phyloP scores from a whole-genome alignment of 2,329 filamentous ascomycete species.

The Aspergillus awamori region DNA sequence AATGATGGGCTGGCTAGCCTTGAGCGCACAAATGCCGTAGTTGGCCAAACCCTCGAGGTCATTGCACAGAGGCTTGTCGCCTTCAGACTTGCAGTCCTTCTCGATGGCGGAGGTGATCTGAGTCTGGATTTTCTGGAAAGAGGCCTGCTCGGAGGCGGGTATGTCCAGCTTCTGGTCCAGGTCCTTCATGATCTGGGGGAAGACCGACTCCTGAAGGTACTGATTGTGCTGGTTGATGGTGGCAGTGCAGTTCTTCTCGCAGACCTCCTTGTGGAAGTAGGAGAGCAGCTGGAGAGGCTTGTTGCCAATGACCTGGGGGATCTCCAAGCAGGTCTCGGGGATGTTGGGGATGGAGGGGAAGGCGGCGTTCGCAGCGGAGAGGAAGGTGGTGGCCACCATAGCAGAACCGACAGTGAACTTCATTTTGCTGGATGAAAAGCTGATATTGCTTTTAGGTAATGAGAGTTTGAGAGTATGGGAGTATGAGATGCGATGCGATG shows the following conservation, averaged over 20 bases:
- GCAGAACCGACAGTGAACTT: slow-evolving; percentile 1
- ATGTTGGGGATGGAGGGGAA: slow-evolving; percentile 4
- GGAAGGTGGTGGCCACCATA: neutral
- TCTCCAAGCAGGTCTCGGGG: slow-evolving; percentile 12
- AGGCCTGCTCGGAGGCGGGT: slow-evolving; percentile 7
- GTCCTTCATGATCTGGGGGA: slow-evolving; percentile 13
- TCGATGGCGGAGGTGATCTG: slow-evolving; percentile 9
- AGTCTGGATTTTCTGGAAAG: slow-evolving; percentile 10
- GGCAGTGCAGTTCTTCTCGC: slow-evolving; percentile 16
- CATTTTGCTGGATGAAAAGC: neutral
- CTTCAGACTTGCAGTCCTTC: slow-evolving; percentile 13
- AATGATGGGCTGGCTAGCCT: slow-evolving; percentile 14
- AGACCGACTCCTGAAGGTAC: slow-evolving; percentile 12
- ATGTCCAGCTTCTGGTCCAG: slow-evolving; percentile 10
- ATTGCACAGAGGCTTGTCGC: slow-evolving; percentile 15
- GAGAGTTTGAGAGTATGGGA: neutral
- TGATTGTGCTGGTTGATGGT: slow-evolving; percentile 18
- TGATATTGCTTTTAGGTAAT: neutral
- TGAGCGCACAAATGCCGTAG: slow-evolving; percentile 9
- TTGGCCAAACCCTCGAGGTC: slow-evolving; percentile 1
- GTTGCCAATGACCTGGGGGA: slow-evolving; percentile 14
- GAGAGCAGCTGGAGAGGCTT: slow-evolving; percentile 14
- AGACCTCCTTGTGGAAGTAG: slow-evolving; percentile 17
- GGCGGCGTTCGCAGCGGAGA: neutral
- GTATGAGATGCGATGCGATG: neutral